Evolutionary conservation across 345 rosid species (phyloP).

Genomic region (Capsella bursapastoris): DNA sequence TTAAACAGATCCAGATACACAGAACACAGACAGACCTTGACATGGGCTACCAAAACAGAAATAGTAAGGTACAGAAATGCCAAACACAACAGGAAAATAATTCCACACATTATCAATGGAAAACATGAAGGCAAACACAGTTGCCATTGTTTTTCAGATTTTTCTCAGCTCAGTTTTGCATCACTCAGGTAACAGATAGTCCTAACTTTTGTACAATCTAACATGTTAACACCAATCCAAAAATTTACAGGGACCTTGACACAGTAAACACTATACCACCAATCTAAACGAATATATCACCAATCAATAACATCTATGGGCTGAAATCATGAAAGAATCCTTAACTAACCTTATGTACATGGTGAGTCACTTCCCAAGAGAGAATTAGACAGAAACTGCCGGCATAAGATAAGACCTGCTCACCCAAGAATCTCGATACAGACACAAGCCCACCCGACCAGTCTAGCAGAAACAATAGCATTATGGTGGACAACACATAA

Average conservation of each 20-base stretch:
- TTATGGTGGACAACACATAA: constrained; percentile 52
- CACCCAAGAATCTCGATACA: constrained; percentile 52
- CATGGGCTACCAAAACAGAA: background rate
- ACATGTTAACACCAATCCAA: background rate
- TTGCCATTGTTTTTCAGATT: background rate
- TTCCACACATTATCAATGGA: background rate
- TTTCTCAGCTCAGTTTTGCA: background rate
- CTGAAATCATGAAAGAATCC: constrained; percentile 7
- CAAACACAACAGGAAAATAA: background rate
- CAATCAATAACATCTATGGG: background rate
- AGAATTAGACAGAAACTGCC: constrained; percentile 68
- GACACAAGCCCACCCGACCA: constrained; percentile 49
- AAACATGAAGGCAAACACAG: background rate
- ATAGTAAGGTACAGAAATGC: background rate
- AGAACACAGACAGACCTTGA: background rate
- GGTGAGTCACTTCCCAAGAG: constrained; percentile 89
- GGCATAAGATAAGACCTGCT: constrained; percentile 58
- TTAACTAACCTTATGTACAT: constrained; percentile 75
- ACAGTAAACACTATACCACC: background rate
- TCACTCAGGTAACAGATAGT: background rate
- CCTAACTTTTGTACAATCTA: constrained; percentile 8
- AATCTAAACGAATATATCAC: background rate
- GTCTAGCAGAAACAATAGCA: constrained; percentile 52
- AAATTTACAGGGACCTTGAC: background rate
- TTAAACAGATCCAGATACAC: background rate